Evolutionary conservation across 495 filamentous ascomycete genomes (phyloP).

Genomic region (Copromyces sp.): DNA sequence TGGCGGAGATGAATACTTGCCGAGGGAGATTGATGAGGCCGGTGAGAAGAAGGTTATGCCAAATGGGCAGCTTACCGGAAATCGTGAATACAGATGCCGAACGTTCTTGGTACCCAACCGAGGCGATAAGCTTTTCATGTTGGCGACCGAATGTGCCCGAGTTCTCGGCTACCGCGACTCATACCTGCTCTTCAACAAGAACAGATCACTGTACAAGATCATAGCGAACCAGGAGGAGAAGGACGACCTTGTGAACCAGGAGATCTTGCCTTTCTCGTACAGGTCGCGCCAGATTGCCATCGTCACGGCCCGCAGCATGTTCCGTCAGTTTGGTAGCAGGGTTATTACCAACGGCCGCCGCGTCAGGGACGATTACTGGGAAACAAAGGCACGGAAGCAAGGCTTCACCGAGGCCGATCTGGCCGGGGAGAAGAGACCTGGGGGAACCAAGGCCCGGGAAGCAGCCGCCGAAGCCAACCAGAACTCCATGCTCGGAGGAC

Average conservation of each 20-base stretch:
- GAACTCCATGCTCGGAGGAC: slow-evolving; percentile 41
- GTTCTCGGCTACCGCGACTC: slow-evolving; percentile 95
- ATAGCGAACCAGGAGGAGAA: slow-evolving; percentile 95
- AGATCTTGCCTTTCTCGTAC: slow-evolving; percentile 95
- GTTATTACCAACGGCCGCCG: slow-evolving; percentile 82
- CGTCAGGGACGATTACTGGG: slow-evolving; percentile 98
- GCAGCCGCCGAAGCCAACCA: slow-evolving; percentile 53
- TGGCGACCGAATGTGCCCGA: slow-evolving; percentile 93
- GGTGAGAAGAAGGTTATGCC: slow-evolving; percentile 88
- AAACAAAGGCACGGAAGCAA: slow-evolving; percentile 91
- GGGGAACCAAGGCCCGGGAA: slow-evolving; percentile 79
- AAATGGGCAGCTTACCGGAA: slow-evolving; percentile 71
- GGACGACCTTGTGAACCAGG: slow-evolving; percentile 89
- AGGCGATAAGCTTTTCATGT: slow-evolving; percentile 93
- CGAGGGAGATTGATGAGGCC: slow-evolving; percentile 82
- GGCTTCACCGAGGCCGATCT: slow-evolving; percentile 97
- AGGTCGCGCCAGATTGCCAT: slow-evolving; percentile 97
- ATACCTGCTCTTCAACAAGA: slow-evolving; percentile 98
- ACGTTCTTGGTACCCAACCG: slow-evolving; percentile 88
- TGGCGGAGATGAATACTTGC: slow-evolving; percentile 92
- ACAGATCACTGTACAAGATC: slow-evolving; percentile 93
- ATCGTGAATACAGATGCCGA: slow-evolving; percentile 81
- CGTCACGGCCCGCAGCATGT: slow-evolving; percentile 98
- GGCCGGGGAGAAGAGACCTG: slow-evolving; percentile 92
- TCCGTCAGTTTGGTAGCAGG: slow-evolving; percentile 94